Conservation (phyloP, 805 yeast species). For the Candida quercuum region DNA sequence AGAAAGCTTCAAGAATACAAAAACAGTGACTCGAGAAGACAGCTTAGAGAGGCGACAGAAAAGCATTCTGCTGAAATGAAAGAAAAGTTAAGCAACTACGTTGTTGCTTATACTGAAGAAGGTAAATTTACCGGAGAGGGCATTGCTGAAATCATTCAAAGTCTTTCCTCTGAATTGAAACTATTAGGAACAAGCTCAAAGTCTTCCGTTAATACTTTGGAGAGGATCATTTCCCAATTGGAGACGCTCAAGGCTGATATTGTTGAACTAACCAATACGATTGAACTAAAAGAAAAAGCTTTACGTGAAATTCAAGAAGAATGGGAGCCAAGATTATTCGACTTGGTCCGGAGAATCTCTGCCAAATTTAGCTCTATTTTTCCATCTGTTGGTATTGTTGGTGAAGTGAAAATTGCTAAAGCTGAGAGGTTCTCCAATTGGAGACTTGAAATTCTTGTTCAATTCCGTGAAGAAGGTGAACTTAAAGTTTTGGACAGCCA, state of each 20-base stretch:
- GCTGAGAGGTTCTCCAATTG: constrained; percentile 61
- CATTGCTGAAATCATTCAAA: constrained; percentile 35
- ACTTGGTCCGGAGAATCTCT: constrained; percentile 52
- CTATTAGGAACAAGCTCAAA: constrained; percentile 31
- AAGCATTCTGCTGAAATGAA: constrained; percentile 35
- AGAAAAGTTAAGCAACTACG: constrained; percentile 33
- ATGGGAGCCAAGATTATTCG: constrained; percentile 63
- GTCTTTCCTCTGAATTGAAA: constrained; percentile 41
- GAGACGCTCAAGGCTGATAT: constrained; percentile 15
- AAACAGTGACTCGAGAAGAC: constrained; percentile 20
- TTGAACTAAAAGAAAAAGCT: constrained; percentile 26
- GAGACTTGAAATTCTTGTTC: constrained; percentile 79
- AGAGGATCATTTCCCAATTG: constrained; percentile 22
- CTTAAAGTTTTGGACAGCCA: constrained; percentile 72
- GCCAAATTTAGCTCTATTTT: constrained; percentile 62
- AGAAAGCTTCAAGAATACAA: constrained; percentile 19
- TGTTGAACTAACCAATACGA: constrained; percentile 17
- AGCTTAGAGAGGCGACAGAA: constrained; percentile 25
- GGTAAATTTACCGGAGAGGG: constrained; percentile 33
- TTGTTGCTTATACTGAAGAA: constrained; percentile 30
- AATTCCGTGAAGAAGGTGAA: constrained; percentile 76
- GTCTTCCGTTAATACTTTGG: constrained; percentile 31
- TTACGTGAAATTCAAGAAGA: constrained; percentile 33
- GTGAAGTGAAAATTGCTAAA: constrained; percentile 60
- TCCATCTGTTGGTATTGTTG: constrained; percentile 75